Evolutionary conservation across 768 basidiomycete species (phyloP).

Genomic region (Trametes cingulata): DNA sequence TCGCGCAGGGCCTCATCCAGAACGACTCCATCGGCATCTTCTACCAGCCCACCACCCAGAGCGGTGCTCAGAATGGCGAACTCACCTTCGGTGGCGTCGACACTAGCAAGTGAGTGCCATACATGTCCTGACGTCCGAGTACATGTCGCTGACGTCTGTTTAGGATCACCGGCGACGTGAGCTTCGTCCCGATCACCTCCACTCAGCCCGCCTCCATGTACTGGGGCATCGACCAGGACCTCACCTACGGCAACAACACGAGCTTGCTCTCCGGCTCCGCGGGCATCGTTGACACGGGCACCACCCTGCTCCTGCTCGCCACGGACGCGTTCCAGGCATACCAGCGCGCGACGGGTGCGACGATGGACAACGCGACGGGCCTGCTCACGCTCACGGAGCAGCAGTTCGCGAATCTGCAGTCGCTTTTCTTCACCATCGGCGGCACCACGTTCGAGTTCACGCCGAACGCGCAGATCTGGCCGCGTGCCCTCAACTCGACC

Average conservation of each 20-base stretch:
- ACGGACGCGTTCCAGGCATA: conserved; percentile 61
- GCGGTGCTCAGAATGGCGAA: conserved; percentile 48
- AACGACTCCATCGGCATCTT: conserved; percentile 51
- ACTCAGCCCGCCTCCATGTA: conserved; percentile 49
- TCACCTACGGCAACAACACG: conserved; percentile 37
- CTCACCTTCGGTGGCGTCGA: conserved; percentile 58
- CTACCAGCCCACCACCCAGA: conserved; percentile 47
- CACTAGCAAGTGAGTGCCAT: conserved; percentile 37
- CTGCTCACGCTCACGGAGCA: conserved; percentile 52
- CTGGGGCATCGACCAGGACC: conserved; percentile 51
- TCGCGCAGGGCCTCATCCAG: conserved; percentile 46
- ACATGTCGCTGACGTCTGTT: not conserved
- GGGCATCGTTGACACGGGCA: conserved; percentile 56
- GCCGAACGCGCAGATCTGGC: conserved; percentile 71
- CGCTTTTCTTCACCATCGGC: conserved; percentile 53
- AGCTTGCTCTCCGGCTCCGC: conserved; percentile 38
- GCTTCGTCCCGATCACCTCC: conserved; percentile 43
- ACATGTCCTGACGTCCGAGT: not conserved
- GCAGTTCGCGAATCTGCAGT: conserved; percentile 51
- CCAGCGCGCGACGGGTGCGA: conserved; percentile 53
- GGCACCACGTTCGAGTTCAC: conserved; percentile 56
- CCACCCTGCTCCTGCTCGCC: conserved; percentile 56
- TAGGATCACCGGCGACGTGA: conserved; percentile 24
- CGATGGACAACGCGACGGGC: conserved; percentile 52
- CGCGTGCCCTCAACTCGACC: conserved; percentile 53